Conservation (phyloP, 495 filamentous ascomycete genomes). For the Astrothelium subdiscretum region DNA sequence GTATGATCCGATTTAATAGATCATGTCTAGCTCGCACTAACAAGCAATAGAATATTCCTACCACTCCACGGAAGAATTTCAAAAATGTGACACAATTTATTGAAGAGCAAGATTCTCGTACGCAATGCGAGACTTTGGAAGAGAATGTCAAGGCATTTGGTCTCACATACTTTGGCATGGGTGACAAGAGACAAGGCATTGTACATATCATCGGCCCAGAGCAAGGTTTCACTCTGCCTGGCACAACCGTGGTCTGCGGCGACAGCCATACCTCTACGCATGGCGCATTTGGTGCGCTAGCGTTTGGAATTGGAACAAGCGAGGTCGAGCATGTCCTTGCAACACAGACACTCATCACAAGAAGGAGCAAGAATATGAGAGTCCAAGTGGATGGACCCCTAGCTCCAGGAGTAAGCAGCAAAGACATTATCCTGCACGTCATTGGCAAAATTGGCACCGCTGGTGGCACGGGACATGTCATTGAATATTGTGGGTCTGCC, state of each 20-base stretch:
- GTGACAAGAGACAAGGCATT: constrained; percentile 93
- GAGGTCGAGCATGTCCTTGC: constrained; percentile 98
- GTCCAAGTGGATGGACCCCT: constrained; percentile 89
- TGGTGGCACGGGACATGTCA: constrained; percentile 86
- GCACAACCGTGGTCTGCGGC: constrained; percentile 93
- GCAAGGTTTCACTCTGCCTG: constrained; percentile 96
- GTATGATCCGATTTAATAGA: too few species aligned
- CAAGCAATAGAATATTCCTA: constrained; percentile 69
- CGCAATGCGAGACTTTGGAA: constrained; percentile 90
- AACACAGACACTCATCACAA: constrained; percentile 88
- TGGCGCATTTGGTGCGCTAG: constrained; percentile 89
- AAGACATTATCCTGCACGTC: constrained; percentile 88
- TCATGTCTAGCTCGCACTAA: not conserved
- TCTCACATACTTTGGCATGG: constrained; percentile 93
- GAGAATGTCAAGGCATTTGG: constrained; percentile 95
- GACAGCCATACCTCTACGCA: constrained; percentile 97
- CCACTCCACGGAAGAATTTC: constrained; percentile 74
- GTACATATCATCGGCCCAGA: constrained; percentile 99
- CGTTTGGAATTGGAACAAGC: constrained; percentile 94
- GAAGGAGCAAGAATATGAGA: constrained; percentile 95
- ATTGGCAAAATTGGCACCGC: constrained; percentile 94
- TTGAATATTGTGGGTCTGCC: constrained; percentile 92
- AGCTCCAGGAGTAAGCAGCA: constrained; percentile 84
- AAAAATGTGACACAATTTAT: constrained; percentile 80
- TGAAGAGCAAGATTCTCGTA: constrained; percentile 82